Evolutionary conservation across 1,284 basidiomycete species (phyloP).

Genomic region (Apiotrichum domesticum): DNA sequence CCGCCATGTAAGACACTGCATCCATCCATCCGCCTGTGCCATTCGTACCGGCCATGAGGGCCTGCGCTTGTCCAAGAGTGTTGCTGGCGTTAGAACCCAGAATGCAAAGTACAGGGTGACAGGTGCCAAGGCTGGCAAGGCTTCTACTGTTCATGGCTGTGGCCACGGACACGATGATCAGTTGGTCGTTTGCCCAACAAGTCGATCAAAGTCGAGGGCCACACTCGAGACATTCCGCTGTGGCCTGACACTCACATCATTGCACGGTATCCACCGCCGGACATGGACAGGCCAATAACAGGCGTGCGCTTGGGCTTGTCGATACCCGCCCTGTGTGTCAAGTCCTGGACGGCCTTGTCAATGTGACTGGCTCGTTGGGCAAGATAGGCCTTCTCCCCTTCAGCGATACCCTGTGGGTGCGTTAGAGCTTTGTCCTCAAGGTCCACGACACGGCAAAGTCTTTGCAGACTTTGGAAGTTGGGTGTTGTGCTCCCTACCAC

Average conservation of each 20-base stretch:
- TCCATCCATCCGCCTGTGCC: constrained; percentile 40
- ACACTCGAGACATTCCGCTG: too few relatives aligned
- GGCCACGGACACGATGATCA: too few relatives aligned
- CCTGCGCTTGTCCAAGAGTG: constrained; percentile 8
- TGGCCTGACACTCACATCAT: constrained; percentile 39
- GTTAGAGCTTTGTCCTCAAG: neutral
- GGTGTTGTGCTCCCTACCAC: neutral
- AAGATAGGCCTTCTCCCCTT: constrained; percentile 34
- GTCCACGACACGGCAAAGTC: too few relatives aligned
- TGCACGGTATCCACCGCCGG: constrained; percentile 50
- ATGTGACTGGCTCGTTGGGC: constrained; percentile 21
- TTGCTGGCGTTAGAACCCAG: constrained; percentile 1
- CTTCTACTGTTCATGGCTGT: neutral
- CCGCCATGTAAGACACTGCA: constrained; percentile 38
- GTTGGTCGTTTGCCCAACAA: too few relatives aligned
- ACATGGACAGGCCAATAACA: constrained; percentile 45
- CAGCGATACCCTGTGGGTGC: constrained; percentile 7
- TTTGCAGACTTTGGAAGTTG: too few relatives aligned
- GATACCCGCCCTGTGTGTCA: constrained; percentile 19
- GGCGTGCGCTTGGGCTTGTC: constrained; percentile 39
- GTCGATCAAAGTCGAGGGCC: too few relatives aligned
- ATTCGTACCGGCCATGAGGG: neutral
- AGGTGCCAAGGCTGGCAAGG: too few relatives aligned
- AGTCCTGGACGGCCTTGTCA: constrained; percentile 22
- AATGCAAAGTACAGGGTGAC: neutral